phyloP scores from a whole-genome alignment of 441 rosid genomes.

The Gossypium schwendimanii region DNA sequence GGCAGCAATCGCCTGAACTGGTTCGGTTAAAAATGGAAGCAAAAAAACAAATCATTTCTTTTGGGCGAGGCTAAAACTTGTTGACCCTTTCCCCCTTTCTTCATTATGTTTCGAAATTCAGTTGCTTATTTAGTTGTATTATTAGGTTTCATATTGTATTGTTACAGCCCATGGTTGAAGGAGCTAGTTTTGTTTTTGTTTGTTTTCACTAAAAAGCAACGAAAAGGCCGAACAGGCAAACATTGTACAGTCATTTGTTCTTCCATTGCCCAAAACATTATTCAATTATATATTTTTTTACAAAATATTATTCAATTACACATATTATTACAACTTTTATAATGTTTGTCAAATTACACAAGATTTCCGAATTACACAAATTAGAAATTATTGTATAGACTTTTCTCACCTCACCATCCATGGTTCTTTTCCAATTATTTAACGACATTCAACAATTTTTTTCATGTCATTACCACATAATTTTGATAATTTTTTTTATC shows the following conservation, averaged over 20 bases:
- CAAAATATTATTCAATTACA: too few relatives aligned
- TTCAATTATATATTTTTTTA: too few relatives aligned
- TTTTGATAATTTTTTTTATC: too few relatives aligned
- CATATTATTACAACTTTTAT: too few relatives aligned
- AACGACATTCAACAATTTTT: too few relatives aligned
- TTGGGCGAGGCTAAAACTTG: background rate
- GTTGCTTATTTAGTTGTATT: conserved; percentile 20
- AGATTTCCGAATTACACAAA: too few relatives aligned
- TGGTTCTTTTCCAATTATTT: accelerated
- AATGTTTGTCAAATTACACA: too few relatives aligned
- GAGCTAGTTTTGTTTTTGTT: conserved; percentile 21
- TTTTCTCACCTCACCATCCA: too few relatives aligned
- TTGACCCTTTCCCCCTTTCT: background rate
- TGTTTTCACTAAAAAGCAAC: conserved; percentile 11
- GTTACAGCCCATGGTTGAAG: conserved; percentile 18
- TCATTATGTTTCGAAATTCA: conserved; percentile 7
- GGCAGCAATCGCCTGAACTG: background rate
- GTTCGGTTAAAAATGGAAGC: background rate
- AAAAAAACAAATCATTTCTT: background rate
- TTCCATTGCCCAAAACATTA: too few relatives aligned
- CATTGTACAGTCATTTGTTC: conserved; percentile 54
- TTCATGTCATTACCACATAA: too few relatives aligned
- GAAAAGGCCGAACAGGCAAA: conserved; percentile 23
- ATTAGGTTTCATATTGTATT: conserved; percentile 11
- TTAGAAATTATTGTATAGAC: too few relatives aligned